phyloP scores from a whole-genome alignment of 768 basidiomycete species.

The Zangia roseola region DNA sequence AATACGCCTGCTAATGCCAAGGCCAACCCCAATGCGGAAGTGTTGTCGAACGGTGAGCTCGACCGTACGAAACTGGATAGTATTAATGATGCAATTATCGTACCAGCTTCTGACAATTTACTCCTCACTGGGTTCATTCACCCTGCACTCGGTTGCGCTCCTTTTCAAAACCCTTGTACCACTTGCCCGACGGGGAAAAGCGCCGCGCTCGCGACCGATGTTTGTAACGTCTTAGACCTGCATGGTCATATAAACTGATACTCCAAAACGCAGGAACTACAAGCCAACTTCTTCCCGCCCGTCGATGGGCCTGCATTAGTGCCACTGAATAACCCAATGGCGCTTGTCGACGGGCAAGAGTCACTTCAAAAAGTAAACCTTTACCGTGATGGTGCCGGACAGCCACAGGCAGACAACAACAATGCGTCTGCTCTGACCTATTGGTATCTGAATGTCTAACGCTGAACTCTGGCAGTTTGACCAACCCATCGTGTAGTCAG shows the following conservation, averaged over 20 bases:
- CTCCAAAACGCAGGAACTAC: slow-evolving; percentile 19
- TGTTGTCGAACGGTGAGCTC: slow-evolving; percentile 23
- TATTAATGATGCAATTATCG: neutral
- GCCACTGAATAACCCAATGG: slow-evolving; percentile 28
- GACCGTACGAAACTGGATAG: neutral
- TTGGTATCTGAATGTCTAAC: slow-evolving; percentile 12
- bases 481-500: slow-evolving; percentile 7
- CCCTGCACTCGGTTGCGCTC: slow-evolving; percentile 24
- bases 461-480: neutral
- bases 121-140: slow-evolving; percentile 26
- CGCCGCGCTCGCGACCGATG: slow-evolving; percentile 25
- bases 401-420: slow-evolving; percentile 20
- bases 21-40: slow-evolving; percentile 23
- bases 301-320: slow-evolving; percentile 23
- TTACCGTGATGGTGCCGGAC: slow-evolving; percentile 27
- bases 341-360: slow-evolving; percentile 22
- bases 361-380: slow-evolving; percentile 28
- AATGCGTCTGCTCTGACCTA: slow-evolving; percentile 23
- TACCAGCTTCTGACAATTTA: slow-evolving; percentile 26
- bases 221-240: neutral
- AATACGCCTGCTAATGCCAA: slow-evolving; percentile 25
- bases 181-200: slow-evolving; percentile 20
- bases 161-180: slow-evolving; percentile 26
- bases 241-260: neutral
- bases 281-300: slow-evolving; percentile 24